These are phyloP conservation scores for Castanea sativa DNA, from an alignment of 306 rosid species.

Conservation along the genomic window DNA sequence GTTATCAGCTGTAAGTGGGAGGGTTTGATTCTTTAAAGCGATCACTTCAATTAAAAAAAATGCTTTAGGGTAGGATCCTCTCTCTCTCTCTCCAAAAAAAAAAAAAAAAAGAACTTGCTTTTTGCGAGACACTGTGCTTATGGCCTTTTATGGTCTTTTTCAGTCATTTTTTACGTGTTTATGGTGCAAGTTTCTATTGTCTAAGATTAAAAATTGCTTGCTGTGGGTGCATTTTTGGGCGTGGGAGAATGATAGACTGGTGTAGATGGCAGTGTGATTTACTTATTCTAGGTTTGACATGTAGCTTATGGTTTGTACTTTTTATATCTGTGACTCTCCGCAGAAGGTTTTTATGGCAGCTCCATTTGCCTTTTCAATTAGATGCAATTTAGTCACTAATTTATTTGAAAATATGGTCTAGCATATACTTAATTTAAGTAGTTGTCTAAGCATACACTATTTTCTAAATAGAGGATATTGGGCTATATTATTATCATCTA, in stretches of 20 bases:
- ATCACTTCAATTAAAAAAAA: background rate
- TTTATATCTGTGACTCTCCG: background rate
- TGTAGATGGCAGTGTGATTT: background rate
- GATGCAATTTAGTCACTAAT: background rate
- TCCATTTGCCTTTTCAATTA: background rate
- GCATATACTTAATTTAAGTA: background rate
- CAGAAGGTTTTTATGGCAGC: background rate
- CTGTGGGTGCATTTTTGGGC: background rate
- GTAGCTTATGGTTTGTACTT: slow-evolving; percentile 1
- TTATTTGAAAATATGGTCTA: background rate
- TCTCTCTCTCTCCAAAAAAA: background rate
- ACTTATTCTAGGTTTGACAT: background rate
- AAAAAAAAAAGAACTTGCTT: background rate
- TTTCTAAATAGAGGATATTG: background rate
- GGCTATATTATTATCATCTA: background rate
- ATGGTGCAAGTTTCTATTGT: background rate
- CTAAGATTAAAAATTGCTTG: background rate
- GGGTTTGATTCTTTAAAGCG: background rate
- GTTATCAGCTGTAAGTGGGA: background rate
- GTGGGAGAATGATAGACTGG: background rate
- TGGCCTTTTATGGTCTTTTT: too few relatives aligned
- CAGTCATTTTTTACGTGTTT: too few relatives aligned
- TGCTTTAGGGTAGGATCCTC: background rate
- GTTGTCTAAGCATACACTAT: background rate
- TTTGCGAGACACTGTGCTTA: background rate